Conservation (phyloP, 257 asterid genomes). For the Gynochthodes officinalis region DNA sequence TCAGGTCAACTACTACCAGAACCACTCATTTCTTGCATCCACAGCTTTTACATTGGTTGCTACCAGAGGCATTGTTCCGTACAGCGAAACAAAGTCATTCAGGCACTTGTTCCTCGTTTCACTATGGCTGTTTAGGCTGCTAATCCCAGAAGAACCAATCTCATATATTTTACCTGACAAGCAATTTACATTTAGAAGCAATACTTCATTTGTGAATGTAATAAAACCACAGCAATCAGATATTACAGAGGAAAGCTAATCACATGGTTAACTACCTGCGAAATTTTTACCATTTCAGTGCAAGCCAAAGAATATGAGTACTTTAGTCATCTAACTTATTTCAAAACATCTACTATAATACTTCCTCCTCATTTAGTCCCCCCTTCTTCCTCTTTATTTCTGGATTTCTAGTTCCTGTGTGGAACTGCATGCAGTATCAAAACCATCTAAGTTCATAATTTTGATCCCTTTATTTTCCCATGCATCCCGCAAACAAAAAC, state of each 20-base stretch:
- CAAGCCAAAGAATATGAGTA: background rate
- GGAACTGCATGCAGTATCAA: background rate
- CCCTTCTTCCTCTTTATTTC: background rate
- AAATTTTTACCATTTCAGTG: background rate
- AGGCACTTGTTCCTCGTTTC: constrained; percentile 46
- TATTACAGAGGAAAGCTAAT: background rate
- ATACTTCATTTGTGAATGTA: no score
- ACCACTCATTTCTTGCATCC: constrained; percentile 45
- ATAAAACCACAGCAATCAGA: background rate
- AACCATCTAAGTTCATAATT: background rate
- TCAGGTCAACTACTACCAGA: constrained; percentile 35
- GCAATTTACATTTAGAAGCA: background rate
- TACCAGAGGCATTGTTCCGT: constrained; percentile 54
- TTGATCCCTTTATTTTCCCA: background rate
- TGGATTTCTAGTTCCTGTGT: background rate
- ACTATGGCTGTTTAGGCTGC: constrained; percentile 40
- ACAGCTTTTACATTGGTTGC: constrained; percentile 46
- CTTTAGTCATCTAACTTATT: background rate
- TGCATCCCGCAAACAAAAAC: no score
- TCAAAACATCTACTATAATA: background rate
- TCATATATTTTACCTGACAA: constrained; percentile 54
- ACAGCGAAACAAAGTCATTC: constrained; percentile 44
- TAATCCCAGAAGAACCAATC: constrained; percentile 54
- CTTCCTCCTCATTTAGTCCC: background rate
- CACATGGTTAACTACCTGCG: background rate